A percentile compares a stretch with the other conserved stretches of the same genome.
These are phyloP conservation scores for Gracilaria gracilis DNA, from an alignment of 23 red algal genomes.

Conservation along the genomic window DNA sequence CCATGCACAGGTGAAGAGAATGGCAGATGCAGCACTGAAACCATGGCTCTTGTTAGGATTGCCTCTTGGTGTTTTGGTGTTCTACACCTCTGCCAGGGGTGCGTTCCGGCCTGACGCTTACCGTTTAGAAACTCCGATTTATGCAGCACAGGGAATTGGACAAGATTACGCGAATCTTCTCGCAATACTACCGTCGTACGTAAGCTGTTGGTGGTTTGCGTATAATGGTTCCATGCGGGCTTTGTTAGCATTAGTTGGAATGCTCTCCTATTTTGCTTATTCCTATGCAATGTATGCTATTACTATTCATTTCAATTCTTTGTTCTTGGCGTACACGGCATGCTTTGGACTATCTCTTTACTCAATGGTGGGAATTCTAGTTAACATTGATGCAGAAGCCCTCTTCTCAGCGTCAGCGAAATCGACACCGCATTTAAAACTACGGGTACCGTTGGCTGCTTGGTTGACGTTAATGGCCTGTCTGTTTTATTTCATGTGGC, in stretches of 20 bases:
- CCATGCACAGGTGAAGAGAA: too few relatives aligned
- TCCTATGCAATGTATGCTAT: constrained; percentile 33
- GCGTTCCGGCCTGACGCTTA: not conserved
- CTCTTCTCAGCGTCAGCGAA: not conserved
- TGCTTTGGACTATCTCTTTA: constrained; percentile 19
- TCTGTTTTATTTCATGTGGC: constrained; percentile 16
- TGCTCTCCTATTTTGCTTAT: constrained; percentile 18
- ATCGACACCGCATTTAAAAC: too few relatives aligned
- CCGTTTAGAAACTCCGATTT: constrained; percentile 1
- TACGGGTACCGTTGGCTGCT: not conserved
- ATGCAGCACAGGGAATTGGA: constrained; percentile 31
- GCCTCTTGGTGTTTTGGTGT: not conserved
- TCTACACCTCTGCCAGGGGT: not conserved
- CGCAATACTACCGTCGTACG: not conserved
- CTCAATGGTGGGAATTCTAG: constrained; percentile 23
- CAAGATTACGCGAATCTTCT: constrained; percentile 11
- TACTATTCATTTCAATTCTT: constrained; percentile 23
- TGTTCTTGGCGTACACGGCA: constrained; percentile 17
- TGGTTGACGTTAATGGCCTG: not conserved
- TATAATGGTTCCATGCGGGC: not conserved
- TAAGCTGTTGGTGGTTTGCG: not conserved
- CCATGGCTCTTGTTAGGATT: constrained; percentile 18
- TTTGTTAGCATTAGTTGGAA: not conserved
- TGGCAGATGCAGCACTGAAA: too few relatives aligned
- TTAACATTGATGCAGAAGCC: not conserved